A percentile compares a stretch with the other conserved stretches of the same genome.
These are phyloP conservation scores for Saturnispora zaruensis DNA, from an alignment of 805 yeast genomes.

Conservation along the genomic window DNA sequence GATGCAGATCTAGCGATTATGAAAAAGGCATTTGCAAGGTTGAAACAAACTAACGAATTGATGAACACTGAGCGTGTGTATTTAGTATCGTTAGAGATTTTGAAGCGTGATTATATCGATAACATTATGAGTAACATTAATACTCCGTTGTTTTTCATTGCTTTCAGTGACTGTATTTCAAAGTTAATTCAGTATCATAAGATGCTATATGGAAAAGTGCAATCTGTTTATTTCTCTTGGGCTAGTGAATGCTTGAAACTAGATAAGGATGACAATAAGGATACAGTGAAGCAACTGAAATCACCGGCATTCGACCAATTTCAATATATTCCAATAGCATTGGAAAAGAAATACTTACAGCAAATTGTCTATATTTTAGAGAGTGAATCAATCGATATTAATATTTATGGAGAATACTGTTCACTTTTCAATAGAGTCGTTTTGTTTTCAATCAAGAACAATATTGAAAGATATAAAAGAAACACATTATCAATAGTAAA, in stretches of 20 bases:
- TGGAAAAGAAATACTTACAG: slow-evolving; percentile 17
- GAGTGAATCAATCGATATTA: slow-evolving; percentile 18
- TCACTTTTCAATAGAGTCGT: slow-evolving; percentile 19
- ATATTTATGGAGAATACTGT: slow-evolving; percentile 22
- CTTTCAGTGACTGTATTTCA: slow-evolving; percentile 23
- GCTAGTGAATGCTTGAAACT: slow-evolving; percentile 11
- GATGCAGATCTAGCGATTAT: slow-evolving; percentile 1
- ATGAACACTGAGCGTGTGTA: slow-evolving; percentile 41
- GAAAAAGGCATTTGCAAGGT: slow-evolving; percentile 21
- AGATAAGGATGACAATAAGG: background rate
- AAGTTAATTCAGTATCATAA: slow-evolving; percentile 28
- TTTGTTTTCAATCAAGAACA: slow-evolving; percentile 16
- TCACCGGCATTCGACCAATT: slow-evolving; percentile 23
- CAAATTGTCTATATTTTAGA: slow-evolving; percentile 16
- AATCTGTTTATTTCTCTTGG: slow-evolving; percentile 19
- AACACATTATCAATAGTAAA: slow-evolving; percentile 17
- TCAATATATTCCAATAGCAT: slow-evolving; percentile 13
- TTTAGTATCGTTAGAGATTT: slow-evolving; percentile 35
- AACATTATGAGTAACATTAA: slow-evolving; percentile 29
- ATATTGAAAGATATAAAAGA: slow-evolving; percentile 22
- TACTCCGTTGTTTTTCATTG: slow-evolving; percentile 30
- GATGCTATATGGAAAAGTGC: slow-evolving; percentile 24
- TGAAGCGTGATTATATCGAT: slow-evolving; percentile 36
- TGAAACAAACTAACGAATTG: slow-evolving; percentile 35
- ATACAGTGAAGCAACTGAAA: slow-evolving; percentile 8